phyloP scores from a whole-genome alignment of 2,329 filamentous ascomycete genomes.

The Paecilomyces formosus region DNA sequence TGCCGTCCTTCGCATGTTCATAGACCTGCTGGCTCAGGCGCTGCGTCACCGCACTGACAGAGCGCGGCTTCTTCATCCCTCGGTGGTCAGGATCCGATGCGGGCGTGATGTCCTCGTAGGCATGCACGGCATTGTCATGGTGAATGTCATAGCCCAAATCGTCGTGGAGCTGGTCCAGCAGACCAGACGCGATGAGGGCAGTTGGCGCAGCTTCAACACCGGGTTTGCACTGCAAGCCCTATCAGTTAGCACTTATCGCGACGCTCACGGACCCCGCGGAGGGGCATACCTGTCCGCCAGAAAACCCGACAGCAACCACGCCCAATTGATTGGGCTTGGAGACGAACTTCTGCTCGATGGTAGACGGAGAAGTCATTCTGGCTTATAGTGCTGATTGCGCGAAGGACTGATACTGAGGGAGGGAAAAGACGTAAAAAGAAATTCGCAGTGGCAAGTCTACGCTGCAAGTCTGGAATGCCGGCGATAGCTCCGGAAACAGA shows the following conservation, averaged over 20 bases:
- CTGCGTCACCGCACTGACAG: slow-evolving; percentile 77
- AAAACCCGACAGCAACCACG: slow-evolving; percentile 91
- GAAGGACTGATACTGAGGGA: background rate
- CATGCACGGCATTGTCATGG: slow-evolving; percentile 75
- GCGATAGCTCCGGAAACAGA: background rate
- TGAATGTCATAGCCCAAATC: slow-evolving; percentile 85
- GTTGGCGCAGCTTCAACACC: slow-evolving; percentile 87
- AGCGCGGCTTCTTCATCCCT: slow-evolving; percentile 87
- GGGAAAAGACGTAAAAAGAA: background rate
- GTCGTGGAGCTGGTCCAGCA: slow-evolving; percentile 72
- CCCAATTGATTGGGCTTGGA: slow-evolving; percentile 72
- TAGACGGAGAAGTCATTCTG: slow-evolving; percentile 50
- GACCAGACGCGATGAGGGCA: slow-evolving; percentile 79
- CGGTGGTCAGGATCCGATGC: slow-evolving; percentile 67
- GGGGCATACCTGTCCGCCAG: slow-evolving; percentile 74
- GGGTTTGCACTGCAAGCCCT: slow-evolving; percentile 61
- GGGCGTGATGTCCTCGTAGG: slow-evolving; percentile 70
- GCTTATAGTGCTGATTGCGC: background rate
- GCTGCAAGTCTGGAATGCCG: background rate
- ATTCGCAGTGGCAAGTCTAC: slow-evolving; percentile 3
- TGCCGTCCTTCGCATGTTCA: slow-evolving; percentile 70
- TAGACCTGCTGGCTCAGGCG: slow-evolving; percentile 80
- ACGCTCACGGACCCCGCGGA: background rate
- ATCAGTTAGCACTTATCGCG: slow-evolving; percentile 3
- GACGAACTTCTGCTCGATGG: slow-evolving; percentile 67